Base-by-base conservation (phyloP, 345 rosid genomes). In the Hypericum perforatum region DNA sequence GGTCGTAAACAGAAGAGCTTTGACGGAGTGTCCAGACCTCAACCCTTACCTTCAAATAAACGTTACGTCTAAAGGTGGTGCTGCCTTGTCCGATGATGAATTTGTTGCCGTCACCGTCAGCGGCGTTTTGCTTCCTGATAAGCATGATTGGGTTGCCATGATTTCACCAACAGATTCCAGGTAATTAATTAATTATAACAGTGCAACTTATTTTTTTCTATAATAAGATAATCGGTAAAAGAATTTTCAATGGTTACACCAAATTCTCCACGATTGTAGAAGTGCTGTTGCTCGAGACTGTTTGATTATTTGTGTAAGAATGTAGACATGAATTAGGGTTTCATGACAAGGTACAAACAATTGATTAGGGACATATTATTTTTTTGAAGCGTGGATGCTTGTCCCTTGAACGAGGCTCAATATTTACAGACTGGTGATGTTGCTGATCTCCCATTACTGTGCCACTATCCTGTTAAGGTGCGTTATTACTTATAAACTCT, bases 401-500 rank as follows among this genome's bases (percentile, higher is more conserved):
- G 85, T 74, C 72, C 61, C 9, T 11, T 41, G 0, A 73, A 43
- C 0, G 64, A 56, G 44, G 39, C 52, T 48, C 40, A 58, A 3
- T 84, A 84, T 54, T 9, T 64, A n/a, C 76, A 82, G 53, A 80
- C 90, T 0, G 90, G 90, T 38, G 90, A 80, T 59, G 41, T 61
- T 0, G 72, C 75, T 47, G 0, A 40, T 11, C 80, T 82, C 41
- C 90, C 90, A 29, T 82, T 82, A 0, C 90, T 80, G 32, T 80
- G 90, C 67, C 86, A 80, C 52, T 82, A 82, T 69, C 90, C 90
- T 36, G 90, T 82, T 8, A 80, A 80, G 90, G 90, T 80, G 70
- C 32, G 32, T 22, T 22, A 22, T 22, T 22, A 22, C 1, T 22
- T 22, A 22, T 22, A 22, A 22, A 22, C 32, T 22, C n/a, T n/a